Conservation (phyloP, 192 early-diverging fungal genomes). For the Mortierella hygrophila region DNA sequence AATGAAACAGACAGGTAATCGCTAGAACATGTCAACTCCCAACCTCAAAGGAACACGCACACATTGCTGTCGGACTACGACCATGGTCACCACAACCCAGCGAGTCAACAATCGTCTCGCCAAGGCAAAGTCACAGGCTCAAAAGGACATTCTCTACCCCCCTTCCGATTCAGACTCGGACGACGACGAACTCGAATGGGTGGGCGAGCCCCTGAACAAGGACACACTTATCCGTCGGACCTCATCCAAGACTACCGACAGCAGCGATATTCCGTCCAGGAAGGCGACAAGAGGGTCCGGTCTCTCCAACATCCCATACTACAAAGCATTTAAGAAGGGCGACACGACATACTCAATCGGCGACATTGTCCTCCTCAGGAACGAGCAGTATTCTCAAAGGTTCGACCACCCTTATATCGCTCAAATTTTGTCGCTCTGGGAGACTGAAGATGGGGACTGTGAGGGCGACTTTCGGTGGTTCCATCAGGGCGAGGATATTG, state of each 20-base stretch:
- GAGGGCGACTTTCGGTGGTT: slow-evolving; percentile 69
- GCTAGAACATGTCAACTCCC: too few species aligned
- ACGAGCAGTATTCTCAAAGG: slow-evolving; percentile 35
- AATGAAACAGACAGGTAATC: too few species aligned
- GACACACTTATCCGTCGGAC: slow-evolving; percentile 20
- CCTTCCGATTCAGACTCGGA: slow-evolving; percentile 39
- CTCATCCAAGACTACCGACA: neutral
- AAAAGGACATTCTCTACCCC: slow-evolving; percentile 14
- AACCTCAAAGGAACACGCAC: too few species aligned
- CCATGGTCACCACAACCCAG: slow-evolving; percentile 30
- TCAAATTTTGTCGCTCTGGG: slow-evolving; percentile 66
- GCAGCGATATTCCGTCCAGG: slow-evolving; percentile 26
- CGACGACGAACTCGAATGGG: slow-evolving; percentile 31
- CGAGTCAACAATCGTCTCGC: slow-evolving; percentile 32
- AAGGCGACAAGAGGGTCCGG: slow-evolving; percentile 70
- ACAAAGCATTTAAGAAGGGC: slow-evolving; percentile 58
- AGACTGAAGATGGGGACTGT: slow-evolving; percentile 64
- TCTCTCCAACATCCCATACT: slow-evolving; percentile 68
- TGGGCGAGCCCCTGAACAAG: slow-evolving; percentile 47
- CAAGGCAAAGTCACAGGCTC: slow-evolving; percentile 15
- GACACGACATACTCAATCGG: slow-evolving; percentile 54
- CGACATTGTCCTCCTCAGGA: slow-evolving; percentile 48
- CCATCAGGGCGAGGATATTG: slow-evolving; percentile 58
- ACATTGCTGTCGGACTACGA: neutral
- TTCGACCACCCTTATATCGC: slow-evolving; percentile 61